Conservation (phyloP, 768 basidiomycete species). For the Termitomyces sp. region DNA sequence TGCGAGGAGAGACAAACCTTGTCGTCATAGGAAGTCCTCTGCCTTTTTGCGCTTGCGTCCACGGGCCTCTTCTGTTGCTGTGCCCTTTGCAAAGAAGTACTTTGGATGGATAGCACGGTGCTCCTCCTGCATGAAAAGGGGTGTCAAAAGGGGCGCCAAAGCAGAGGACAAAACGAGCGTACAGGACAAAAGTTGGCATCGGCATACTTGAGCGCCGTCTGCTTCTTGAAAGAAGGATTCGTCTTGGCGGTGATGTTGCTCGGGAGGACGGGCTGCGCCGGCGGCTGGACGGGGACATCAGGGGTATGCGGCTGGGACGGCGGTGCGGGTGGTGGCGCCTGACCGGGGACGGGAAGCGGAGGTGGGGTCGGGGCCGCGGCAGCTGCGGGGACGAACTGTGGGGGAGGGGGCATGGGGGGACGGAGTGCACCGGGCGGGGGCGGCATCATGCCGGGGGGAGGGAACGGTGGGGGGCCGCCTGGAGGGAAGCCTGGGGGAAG, state of each 20-base stretch:
- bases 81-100: constrained; percentile 50
- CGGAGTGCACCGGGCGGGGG: constrained; percentile 8
- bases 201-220: constrained; percentile 64
- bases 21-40: constrained; percentile 71
- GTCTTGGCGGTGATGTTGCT: constrained; percentile 55
- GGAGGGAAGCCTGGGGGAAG: constrained; percentile 43
- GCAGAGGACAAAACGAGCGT: constrained; percentile 19
- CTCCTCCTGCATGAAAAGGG: constrained; percentile 56
- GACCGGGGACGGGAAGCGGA: neutral
- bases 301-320: constrained; percentile 11
- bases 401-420: constrained; percentile 26
- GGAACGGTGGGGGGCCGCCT: constrained; percentile 21
- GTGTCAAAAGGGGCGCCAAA: neutral
- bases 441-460: constrained; percentile 18
- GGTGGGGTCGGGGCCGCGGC: neutral
- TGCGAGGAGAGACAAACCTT: neutral
- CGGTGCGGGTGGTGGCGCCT: constrained; percentile 14
- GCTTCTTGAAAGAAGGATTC: constrained; percentile 73
- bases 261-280: constrained; percentile 41
- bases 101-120: constrained; percentile 59
- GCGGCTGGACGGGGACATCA: constrained; percentile 10
- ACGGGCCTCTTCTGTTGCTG: constrained; percentile 51
- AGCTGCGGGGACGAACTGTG: constrained; percentile 25
- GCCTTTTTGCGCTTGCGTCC: constrained; percentile 85
- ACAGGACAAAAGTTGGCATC: constrained; percentile 82